Evolutionary conservation across 1,139 yeast species (phyloP).

Genomic region (Hansenula anomala): DNA sequence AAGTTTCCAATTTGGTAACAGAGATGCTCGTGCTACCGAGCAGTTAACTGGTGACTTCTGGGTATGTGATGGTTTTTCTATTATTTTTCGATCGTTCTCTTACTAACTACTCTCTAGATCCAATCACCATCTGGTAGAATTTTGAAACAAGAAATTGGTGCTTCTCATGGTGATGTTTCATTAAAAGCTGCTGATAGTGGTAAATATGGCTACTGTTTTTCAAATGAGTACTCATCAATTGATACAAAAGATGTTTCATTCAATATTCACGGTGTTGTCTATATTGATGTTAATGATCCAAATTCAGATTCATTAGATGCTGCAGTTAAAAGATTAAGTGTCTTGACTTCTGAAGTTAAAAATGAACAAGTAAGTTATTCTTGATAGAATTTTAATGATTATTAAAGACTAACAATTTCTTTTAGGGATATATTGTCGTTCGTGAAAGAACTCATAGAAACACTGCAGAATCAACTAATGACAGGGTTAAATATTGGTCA

Average conservation of each 20-base stretch:
- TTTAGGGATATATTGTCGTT: constrained; percentile 71
- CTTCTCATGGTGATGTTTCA: constrained; percentile 79
- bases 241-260: constrained; percentile 89
- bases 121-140: constrained; percentile 56
- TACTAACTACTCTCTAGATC: constrained; percentile 27
- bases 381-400: too few species aligned
- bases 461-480: constrained; percentile 96
- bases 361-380: constrained; percentile 56
- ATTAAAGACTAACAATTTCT: background rate
- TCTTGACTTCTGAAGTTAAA: constrained; percentile 78
- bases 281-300: constrained; percentile 81
- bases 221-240: constrained; percentile 71
- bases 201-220: constrained; percentile 83
- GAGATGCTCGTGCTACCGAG: constrained; percentile 73
- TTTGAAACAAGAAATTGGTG: constrained; percentile 44
- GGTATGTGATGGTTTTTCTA: constrained; percentile 1
- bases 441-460: constrained; percentile 98
- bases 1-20: constrained; percentile 90
- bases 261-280: constrained; percentile 91
- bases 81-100: background rate
- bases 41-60: constrained; percentile 74
- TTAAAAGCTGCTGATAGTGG: constrained; percentile 65
- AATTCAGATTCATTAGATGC: constrained; percentile 79
- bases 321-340: constrained; percentile 73
- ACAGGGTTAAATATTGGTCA: constrained; percentile 98